phyloP scores from a whole-genome alignment of 495 filamentous ascomycete species.

The Tuber borchii region DNA sequence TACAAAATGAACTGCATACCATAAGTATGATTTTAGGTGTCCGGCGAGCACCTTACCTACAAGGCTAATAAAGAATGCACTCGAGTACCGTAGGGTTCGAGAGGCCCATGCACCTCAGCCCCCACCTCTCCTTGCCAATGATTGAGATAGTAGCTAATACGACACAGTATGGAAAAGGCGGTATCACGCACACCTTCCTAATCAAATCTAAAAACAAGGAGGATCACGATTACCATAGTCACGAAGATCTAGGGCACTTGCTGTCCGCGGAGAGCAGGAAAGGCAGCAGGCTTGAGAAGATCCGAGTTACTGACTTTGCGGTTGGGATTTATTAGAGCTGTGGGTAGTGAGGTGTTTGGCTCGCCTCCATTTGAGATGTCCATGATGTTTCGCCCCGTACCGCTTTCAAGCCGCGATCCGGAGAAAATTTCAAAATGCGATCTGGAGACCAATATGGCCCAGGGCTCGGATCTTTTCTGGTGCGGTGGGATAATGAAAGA shows the following conservation, averaged over 20 bases:
- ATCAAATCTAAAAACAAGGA: constrained; percentile 54
- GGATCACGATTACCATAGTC: constrained; percentile 55
- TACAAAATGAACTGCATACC: no score
- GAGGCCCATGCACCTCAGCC: constrained; percentile 51
- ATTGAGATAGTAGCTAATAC: not conserved
- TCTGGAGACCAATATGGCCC: no score
- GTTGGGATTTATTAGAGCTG: constrained; percentile 42
- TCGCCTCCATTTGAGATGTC: no score
- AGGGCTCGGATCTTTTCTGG: no score
- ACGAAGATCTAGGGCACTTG: constrained; percentile 49
- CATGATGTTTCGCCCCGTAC: no score
- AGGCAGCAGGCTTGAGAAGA: constrained; percentile 41
- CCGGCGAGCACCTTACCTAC: no score
- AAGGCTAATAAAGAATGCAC: constrained; percentile 60
- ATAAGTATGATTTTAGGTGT: no score
- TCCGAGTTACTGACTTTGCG: constrained; percentile 47
- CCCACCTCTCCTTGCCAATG: not conserved
- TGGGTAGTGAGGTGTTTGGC: no score
- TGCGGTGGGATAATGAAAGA: no score
- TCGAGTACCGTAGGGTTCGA: constrained; percentile 58
- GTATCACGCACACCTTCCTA: constrained; percentile 57
- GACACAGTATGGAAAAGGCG: constrained; percentile 43
- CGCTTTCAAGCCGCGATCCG: no score
- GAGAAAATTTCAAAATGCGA: no score
- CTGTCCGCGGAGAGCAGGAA: constrained; percentile 46